Base-by-base conservation (phyloP, 768 basidiomycete species). In the Tylopilus balloui region DNA sequence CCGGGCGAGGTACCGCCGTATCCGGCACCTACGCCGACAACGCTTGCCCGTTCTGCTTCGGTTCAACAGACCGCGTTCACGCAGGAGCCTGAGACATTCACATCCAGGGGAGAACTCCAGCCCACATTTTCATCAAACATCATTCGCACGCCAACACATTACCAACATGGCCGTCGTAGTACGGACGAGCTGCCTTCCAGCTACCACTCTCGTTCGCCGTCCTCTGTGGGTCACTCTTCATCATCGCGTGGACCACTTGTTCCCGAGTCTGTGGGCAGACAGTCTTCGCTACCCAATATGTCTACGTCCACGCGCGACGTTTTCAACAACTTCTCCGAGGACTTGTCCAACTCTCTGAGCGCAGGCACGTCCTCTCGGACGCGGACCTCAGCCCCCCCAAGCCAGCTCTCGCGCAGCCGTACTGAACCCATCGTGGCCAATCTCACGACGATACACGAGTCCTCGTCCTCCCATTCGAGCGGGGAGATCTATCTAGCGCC, bases 61-160 rank as follows among this genome's bases (percentile, higher is more conserved):
- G 38, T 6, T 13, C 56, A 56, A 17, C 61, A 51, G 15, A 12
- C 50, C 12, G 0, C 45, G 20, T 53, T 63, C 44, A 58, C 57
- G 10, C 56, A 57, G 28, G 62, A 69, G 44, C 66, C 65, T 1
- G 75, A 79, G 47, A 71, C 73, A 3, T 86, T 76, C 56, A 84
- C 77, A 0, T 61, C 77, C 6, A 71, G 69, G 48, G 69, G 62
- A 17, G 76, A 80, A 13, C 76, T 87, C 15, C 78, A 80, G 37
- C 73, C 83, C 1, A 87, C 87, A 1, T 89, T 88, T 57, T 82
- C 83, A 2, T 58, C 78, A n/a, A 78, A 71, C 47, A 83, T 86
- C 62, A 71, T 88, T 27, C 82, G 86, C 41, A 85, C 80, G 3
- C 86, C 86, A 2, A 73, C 75, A 6, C 76, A 87, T 59, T 88